Conservation (phyloP, 2,329 filamentous ascomycete species). For the Aspergillus nomiae region DNA sequence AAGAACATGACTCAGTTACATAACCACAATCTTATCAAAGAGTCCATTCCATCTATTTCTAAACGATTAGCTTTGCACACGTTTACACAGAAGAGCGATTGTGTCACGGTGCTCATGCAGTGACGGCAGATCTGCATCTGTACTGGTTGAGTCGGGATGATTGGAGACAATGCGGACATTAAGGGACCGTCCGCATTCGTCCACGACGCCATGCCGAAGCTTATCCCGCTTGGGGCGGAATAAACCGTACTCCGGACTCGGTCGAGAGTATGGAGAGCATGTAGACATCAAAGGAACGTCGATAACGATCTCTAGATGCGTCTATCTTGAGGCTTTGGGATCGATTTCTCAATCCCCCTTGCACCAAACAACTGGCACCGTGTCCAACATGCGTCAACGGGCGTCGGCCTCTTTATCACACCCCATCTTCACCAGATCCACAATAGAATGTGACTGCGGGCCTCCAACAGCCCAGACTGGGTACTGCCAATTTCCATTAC, state of each 20-base stretch:
- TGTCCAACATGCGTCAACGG: not conserved
- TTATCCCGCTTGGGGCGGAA: constrained; percentile 1
- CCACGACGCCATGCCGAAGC: constrained; percentile 4
- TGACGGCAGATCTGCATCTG: not conserved
- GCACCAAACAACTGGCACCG: not conserved
- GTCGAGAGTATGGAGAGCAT: not conserved
- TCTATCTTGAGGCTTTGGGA: not conserved
- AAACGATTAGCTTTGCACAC: not conserved
- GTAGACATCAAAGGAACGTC: not conserved
- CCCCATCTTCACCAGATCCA: constrained; percentile 22
- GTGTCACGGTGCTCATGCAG: not conserved
- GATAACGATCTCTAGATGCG: not conserved
- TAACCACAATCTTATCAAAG: not conserved
- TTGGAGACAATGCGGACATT: not conserved
- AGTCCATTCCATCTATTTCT: not conserved
- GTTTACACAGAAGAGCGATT: not conserved
- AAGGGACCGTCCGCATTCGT: not conserved
- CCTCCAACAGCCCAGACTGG: not conserved
- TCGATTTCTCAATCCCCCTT: not conserved
- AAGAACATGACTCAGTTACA: not conserved
- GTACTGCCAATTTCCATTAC: constrained; percentile 22
- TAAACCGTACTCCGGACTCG: not conserved
- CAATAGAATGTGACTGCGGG: constrained; percentile 5
- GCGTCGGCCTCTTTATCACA: constrained; percentile 3
- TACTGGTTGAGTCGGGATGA: not conserved